Evolutionary conservation across 768 basidiomycete genomes (phyloP).

Genomic region (Lentinula lateritia): DNA sequence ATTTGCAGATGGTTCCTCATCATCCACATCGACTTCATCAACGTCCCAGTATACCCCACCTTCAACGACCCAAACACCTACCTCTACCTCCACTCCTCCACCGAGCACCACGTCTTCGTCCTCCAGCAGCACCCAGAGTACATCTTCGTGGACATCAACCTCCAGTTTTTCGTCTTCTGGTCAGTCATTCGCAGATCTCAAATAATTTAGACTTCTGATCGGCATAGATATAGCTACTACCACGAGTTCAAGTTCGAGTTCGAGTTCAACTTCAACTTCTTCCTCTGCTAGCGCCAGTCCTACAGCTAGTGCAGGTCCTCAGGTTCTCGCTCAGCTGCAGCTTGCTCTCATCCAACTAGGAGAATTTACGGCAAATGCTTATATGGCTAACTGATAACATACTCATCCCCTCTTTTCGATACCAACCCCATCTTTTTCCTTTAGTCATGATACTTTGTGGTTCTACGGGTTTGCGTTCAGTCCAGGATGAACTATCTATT

Average conservation of each 20-base stretch:
- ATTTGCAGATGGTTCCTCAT: slow-evolving; percentile 17
- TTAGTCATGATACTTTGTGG: neutral
- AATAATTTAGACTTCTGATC: neutral
- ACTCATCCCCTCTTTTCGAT: neutral
- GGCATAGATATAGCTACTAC: neutral
- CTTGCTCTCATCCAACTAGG: neutral
- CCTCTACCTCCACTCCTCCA: neutral
- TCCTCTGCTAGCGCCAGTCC: neutral
- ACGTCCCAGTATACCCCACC: slow-evolving; percentile 1
- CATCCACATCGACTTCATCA: slow-evolving; percentile 5
- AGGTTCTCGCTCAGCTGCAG: neutral
- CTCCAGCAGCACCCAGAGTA: slow-evolving; percentile 1
- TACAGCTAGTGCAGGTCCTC: neutral
- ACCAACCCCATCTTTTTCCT: neutral
- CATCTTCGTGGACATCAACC: neutral
- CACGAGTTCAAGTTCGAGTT: neutral
- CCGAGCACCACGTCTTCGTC: slow-evolving; percentile 10
- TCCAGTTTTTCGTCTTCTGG: neutral
- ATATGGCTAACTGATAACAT: neutral
- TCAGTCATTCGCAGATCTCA: neutral
- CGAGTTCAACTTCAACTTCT: neutral
- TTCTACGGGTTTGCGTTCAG: neutral
- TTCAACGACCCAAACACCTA: slow-evolving; percentile 2
- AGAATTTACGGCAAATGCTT: neutral
- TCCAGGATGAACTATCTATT: neutral